phyloP scores from a whole-genome alignment of 805 yeast species.

The Saccharomyces kudriavzevii region DNA sequence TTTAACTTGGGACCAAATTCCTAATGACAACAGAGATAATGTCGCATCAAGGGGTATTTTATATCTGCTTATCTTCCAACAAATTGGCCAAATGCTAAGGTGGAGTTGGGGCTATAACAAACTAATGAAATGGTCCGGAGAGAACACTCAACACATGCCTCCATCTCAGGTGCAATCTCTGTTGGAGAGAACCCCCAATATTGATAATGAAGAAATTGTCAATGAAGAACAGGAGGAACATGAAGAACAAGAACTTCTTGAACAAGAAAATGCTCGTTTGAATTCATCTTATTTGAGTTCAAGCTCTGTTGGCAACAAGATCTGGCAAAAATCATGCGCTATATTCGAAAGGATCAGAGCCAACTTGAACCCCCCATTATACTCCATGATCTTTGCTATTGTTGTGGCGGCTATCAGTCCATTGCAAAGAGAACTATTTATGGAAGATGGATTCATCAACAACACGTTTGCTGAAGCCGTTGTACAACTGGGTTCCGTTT shows the following conservation, averaged over 20 bases:
- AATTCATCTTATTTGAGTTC: constrained; percentile 6
- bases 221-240: background rate
- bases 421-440: constrained; percentile 50
- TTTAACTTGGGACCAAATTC: constrained; percentile 65
- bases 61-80: constrained; percentile 69
- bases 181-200: background rate
- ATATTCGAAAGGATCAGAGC: constrained; percentile 26
- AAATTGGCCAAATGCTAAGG: constrained; percentile 71
- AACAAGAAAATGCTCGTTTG: background rate
- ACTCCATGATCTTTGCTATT: constrained; percentile 64
- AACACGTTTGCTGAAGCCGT: constrained; percentile 60
- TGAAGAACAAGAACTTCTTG: constrained; percentile 1
- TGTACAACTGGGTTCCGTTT: constrained; percentile 60
- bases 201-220: background rate
- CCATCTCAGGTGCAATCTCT: constrained; percentile 22
- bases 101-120: constrained; percentile 87
- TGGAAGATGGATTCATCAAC: constrained; percentile 50
- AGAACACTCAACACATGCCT: constrained; percentile 24
- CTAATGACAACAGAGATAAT: constrained; percentile 56
- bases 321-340: constrained; percentile 5
- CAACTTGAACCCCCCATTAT: constrained; percentile 76
- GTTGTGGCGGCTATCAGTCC: constrained; percentile 60
- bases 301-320: constrained; percentile 5
- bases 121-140: constrained; percentile 43
- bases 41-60: constrained; percentile 73